These are phyloP conservation scores for Bipolaris sorokiniana DNA, from an alignment of 2,329 filamentous ascomycete genomes.

Conservation along the genomic window DNA sequence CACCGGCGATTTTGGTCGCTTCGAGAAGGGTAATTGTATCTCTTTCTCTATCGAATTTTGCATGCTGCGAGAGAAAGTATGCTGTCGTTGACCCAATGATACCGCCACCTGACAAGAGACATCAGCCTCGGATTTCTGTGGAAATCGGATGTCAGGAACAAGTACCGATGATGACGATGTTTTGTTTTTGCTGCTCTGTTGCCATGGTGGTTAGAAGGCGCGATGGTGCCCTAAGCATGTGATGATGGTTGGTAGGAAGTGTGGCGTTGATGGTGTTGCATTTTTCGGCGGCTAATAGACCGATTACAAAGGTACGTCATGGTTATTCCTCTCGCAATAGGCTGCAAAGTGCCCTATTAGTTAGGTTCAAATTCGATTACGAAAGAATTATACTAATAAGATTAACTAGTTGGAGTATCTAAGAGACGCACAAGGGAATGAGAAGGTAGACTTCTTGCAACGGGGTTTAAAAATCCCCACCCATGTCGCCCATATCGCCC, in stretches of 20 bases:
- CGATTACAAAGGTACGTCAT: constrained; percentile 22
- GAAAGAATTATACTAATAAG: not conserved
- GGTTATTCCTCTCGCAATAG: not conserved
- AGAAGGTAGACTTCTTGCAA: constrained; percentile 1
- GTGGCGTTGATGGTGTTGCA: constrained; percentile 22
- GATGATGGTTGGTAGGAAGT: constrained; percentile 10
- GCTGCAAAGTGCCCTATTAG: not conserved
- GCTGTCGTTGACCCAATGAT: constrained; percentile 92
- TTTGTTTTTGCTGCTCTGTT: constrained; percentile 32
- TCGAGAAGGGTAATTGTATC: constrained; percentile 88
- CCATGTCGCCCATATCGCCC: constrained; percentile 37
- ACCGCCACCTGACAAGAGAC: constrained; percentile 71
- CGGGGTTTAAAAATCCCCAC: constrained; percentile 14
- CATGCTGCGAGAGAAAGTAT: constrained; percentile 88
- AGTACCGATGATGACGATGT: constrained; percentile 48
- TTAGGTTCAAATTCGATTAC: not conserved
- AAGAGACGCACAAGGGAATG: not conserved
- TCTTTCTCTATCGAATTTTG: constrained; percentile 73
- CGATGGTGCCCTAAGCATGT: constrained; percentile 31
- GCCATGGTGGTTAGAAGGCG: constrained; percentile 33
- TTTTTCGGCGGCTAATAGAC: constrained; percentile 22
- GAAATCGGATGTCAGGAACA: not conserved
- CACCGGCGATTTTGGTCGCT: constrained; percentile 83
- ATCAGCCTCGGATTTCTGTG: constrained; percentile 6
- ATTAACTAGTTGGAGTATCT: not conserved